Evolutionary conservation across 768 basidiomycete species (phyloP), one percentile per base, ranked within the genome.

Genomic region (Mycena maculata): DNA sequence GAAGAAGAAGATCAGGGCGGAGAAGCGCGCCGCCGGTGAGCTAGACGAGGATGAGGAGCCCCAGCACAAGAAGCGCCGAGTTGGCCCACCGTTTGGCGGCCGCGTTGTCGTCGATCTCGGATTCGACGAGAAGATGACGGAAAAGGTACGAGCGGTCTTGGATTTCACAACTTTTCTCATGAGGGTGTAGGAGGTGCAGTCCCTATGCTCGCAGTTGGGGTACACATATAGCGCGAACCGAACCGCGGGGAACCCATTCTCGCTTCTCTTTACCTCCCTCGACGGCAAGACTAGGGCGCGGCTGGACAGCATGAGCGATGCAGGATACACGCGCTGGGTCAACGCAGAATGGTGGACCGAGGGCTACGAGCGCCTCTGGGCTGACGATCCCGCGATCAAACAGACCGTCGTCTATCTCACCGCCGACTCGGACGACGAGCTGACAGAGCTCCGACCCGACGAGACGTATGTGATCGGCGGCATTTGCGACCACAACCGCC

Each of bases 401-500:
- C 77, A 87, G 65, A 87, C 76, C 48, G 82, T 98, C 58, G 86
- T 99, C 41, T 99, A 99, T 78, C 88, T 99, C 56, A 98, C 98
- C 9, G 98, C 96, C 2, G 98, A 99, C 80, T 90, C 96, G 10
- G 86, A 90, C 31, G 88, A 96, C 54, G 94, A 96, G 78, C 81
- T 99, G 45, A 80, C 84, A n/a, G 91, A 93, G 72, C 86, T 99
- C 60, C 88, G 84, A 60, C 89, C 94, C 60, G 89, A 90, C 45
- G 92, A 96, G 75, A 92, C 90, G 10, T 99, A 99, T 76, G 89
- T 99, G 72, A 96, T 99, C 57, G 97, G 97, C 49, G 97, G 96
- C 7, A 92, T 99, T 71, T 92, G 91, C 65, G 98, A 99, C 78
- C 93, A 92, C 75, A 99, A 99, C 80, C 92, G 97, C 45, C 94